Evolutionary conservation across 805 yeast species (phyloP).

Genomic region (Henningerozyma blattae): DNA sequence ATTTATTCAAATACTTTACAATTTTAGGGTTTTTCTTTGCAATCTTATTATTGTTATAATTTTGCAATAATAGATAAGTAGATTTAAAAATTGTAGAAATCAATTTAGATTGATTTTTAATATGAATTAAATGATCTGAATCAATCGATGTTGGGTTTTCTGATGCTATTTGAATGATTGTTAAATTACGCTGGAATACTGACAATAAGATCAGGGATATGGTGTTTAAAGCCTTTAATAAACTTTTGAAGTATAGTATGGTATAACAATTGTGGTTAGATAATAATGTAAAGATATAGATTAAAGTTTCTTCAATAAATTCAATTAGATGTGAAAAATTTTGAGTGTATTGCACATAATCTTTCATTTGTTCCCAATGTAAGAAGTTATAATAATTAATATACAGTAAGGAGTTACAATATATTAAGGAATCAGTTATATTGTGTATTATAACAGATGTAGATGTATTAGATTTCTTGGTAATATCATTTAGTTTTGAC

Average conservation of each 20-base stretch:
- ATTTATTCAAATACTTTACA: not conserved
- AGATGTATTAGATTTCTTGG: conserved; percentile 7
- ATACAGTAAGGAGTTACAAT: conserved; percentile 14
- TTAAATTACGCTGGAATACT: not conserved
- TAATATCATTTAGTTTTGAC: conserved; percentile 10
- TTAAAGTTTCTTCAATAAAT: not conserved
- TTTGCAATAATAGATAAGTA: not conserved
- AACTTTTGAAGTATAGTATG: not conserved
- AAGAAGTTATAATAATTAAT: conserved; percentile 13
- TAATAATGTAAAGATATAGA: not conserved
- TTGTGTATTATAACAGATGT: not conserved
- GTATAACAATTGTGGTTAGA: not conserved
- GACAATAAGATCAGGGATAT: not conserved
- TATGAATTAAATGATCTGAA: not conserved
- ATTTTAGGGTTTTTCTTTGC: not conserved
- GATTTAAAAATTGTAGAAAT: not conserved
- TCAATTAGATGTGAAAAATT: not conserved
- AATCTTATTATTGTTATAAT: not conserved
- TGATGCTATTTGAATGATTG: not conserved
- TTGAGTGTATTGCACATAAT: conserved; percentile 8
- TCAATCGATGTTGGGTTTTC: not conserved
- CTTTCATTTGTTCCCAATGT: conserved; percentile 13
- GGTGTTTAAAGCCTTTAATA: not conserved
- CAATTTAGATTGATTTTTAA: not conserved
- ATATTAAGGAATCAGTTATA: conserved; percentile 15